Conservation (phyloP, 2,329 filamentous ascomycete genomes). For the Davidsoniella virescens region DNA sequence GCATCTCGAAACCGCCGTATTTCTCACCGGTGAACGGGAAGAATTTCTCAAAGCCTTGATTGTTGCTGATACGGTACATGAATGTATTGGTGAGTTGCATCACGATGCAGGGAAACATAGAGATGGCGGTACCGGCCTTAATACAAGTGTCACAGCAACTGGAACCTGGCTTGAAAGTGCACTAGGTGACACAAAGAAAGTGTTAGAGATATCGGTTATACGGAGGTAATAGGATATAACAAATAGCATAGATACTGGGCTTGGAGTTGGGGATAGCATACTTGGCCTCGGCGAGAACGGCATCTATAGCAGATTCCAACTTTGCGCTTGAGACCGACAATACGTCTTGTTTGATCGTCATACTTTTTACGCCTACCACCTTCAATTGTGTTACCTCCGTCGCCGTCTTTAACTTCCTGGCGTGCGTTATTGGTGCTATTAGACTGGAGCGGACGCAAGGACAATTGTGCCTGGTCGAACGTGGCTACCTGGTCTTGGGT, state of each 20-base stretch:
- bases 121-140: neutral
- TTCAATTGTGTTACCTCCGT: neutral
- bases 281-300: neutral
- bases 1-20: neutral
- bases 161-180: too few species aligned
- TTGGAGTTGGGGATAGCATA: neutral
- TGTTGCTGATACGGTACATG: slow-evolving; percentile 1
- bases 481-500: too few species aligned
- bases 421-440: too few species aligned
- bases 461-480: too few species aligned
- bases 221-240: too few species aligned
- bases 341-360: neutral
- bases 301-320: neutral
- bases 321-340: neutral
- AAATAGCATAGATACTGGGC: too few species aligned
- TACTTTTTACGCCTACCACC: neutral
- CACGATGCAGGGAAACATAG: neutral
- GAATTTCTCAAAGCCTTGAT: neutral
- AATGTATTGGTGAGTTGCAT: neutral
- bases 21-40: neutral
- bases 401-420: too few species aligned
- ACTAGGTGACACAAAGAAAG: too few species aligned
- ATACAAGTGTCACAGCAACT: neutral
- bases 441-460: too few species aligned
- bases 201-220: too few species aligned